These are phyloP conservation scores for Talaromyces nanjingensis DNA, from an alignment of 495 filamentous ascomycete species.

Conservation along the genomic window DNA sequence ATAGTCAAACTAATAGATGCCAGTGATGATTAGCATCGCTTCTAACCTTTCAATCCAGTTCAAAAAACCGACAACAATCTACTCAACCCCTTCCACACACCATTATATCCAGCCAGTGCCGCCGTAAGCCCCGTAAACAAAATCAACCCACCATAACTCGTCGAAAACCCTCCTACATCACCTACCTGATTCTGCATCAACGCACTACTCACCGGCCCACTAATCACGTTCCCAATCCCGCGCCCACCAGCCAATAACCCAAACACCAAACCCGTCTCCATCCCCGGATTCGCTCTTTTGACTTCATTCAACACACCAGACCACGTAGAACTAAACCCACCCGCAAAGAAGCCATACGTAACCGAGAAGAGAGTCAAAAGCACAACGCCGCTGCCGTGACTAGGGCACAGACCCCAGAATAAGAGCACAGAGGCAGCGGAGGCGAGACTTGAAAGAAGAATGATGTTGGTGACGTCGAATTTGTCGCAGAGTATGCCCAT, in stretches of 20 bases:
- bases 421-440: constrained; percentile 54
- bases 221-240: constrained; percentile 59
- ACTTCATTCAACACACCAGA: constrained; percentile 55
- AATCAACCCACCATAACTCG: constrained; percentile 36
- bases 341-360: constrained; percentile 63
- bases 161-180: constrained; percentile 26
- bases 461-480: constrained; percentile 51
- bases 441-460: constrained; percentile 52
- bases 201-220: constrained; percentile 53
- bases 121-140: constrained; percentile 41
- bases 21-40: neutral
- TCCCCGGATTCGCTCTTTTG: constrained; percentile 32
- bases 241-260: constrained; percentile 55
- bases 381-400: constrained; percentile 29
- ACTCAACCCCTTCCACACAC: neutral
- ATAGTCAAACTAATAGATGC: neutral
- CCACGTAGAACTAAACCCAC: constrained; percentile 55
- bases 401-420: constrained; percentile 54
- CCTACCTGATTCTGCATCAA: constrained; percentile 29
- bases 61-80: neutral
- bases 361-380: constrained; percentile 60
- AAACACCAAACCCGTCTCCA: constrained; percentile 56
- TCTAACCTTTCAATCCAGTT: neutral
- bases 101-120: neutral
- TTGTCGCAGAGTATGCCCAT: constrained; percentile 56